Evolutionary conservation across 768 basidiomycete genomes (phyloP).

Genomic region (Russula griseocarnosa): DNA sequence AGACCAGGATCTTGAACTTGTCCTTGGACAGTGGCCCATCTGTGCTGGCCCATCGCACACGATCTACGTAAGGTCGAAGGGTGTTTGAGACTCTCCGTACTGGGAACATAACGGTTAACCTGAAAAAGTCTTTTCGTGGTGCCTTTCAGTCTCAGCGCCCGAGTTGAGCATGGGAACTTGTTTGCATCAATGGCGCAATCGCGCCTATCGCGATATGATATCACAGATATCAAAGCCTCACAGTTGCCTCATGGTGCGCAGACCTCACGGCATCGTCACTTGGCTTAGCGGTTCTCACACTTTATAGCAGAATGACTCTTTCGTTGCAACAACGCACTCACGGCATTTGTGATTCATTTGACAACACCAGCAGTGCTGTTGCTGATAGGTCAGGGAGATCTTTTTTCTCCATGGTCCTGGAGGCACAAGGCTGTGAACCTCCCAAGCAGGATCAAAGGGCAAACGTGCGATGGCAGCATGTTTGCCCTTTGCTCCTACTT

Average conservation of each 20-base stretch:
- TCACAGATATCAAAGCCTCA: not conserved
- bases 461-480: no score
- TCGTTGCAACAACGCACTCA: not conserved
- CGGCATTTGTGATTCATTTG: not conserved
- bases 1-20: slow-evolving; percentile 78
- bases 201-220: not conserved
- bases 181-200: slow-evolving; percentile 11
- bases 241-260: not conserved
- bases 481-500: no score
- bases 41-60: slow-evolving; percentile 38
- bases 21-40: slow-evolving; percentile 38
- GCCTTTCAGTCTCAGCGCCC: not conserved
- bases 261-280: not conserved
- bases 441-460: no score
- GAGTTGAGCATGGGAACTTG: slow-evolving; percentile 6
- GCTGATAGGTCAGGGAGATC: no score
- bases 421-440: no score
- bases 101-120: not conserved
- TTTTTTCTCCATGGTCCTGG: no score
- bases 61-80: slow-evolving; percentile 1
- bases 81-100: slow-evolving; percentile 20
- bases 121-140: not conserved
- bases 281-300: not conserved
- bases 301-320: not conserved
- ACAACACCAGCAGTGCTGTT: no score